phyloP scores from a whole-genome alignment of 2,329 filamentous ascomycete species.

The Calonectria multiphialidica region DNA sequence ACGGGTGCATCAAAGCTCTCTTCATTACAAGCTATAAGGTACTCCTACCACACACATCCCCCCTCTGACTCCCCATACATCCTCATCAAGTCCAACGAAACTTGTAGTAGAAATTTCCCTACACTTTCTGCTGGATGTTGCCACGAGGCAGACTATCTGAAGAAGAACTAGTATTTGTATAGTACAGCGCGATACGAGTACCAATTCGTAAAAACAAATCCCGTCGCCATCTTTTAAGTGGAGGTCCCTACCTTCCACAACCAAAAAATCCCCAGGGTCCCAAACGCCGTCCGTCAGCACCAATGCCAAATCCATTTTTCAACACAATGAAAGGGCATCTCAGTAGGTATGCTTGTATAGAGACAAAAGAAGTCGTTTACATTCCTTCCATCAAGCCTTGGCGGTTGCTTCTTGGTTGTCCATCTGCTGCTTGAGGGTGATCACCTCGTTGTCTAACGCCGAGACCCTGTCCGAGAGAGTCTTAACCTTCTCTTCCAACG shows the following conservation, averaged over 20 bases:
- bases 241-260: constrained; percentile 47
- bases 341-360: constrained; percentile 41
- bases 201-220: constrained; percentile 42
- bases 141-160: constrained; percentile 42
- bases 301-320: constrained; percentile 42
- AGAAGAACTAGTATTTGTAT: constrained; percentile 41
- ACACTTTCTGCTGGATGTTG: constrained; percentile 26
- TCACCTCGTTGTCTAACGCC: constrained; percentile 50
- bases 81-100: constrained; percentile 10
- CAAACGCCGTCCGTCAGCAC: constrained; percentile 46
- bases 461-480: constrained; percentile 50
- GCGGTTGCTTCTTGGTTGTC: constrained; percentile 46
- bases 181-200: constrained; percentile 40
- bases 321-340: constrained; percentile 40
- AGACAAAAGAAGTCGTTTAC: constrained; percentile 25
- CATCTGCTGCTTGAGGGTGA: constrained; percentile 49
- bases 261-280: constrained; percentile 36
- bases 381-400: constrained; percentile 35
- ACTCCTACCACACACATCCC: background rate
- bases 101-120: constrained; percentile 4
- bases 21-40: background rate
- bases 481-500: constrained; percentile 70
- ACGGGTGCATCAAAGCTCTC: background rate
- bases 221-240: constrained; percentile 47
- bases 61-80: constrained; percentile 1